Conservation (phyloP, 2,329 filamentous ascomycete genomes). For the Monosporascus sp. region DNA sequence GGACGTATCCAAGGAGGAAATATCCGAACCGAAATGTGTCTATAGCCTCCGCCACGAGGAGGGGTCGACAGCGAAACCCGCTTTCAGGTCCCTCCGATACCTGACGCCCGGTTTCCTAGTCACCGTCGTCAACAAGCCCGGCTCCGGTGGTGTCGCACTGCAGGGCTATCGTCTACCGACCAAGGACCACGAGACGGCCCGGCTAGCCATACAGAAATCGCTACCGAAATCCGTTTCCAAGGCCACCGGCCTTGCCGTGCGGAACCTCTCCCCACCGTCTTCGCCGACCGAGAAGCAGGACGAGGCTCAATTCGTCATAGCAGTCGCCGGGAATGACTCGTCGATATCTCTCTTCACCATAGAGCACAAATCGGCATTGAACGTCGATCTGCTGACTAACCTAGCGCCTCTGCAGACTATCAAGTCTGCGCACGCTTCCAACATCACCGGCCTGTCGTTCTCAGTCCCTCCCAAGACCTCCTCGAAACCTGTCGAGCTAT, state of each 20-base stretch:
- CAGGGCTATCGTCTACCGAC: conserved; percentile 51
- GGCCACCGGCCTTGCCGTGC: conserved; percentile 73
- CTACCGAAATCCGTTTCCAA: conserved; percentile 66
- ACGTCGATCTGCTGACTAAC: conserved; percentile 45
- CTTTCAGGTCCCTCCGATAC: conserved; percentile 55
- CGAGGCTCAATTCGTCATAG: conserved; percentile 73
- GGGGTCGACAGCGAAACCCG: conserved; percentile 38
- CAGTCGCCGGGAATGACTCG: conserved; percentile 73
- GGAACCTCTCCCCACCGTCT: conserved; percentile 55
- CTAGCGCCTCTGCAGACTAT: conserved; percentile 49
- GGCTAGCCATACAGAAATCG: conserved; percentile 46
- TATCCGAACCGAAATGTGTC: conserved; percentile 44
- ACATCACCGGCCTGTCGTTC: conserved; percentile 56
- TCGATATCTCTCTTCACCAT: conserved; percentile 75
- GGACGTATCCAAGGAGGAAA: conserved; percentile 37
- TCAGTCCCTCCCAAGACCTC: conserved; percentile 48
- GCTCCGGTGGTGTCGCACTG: conserved; percentile 51
- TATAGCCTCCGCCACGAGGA: conserved; percentile 51
- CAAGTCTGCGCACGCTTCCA: conserved; percentile 48
- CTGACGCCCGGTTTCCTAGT: conserved; percentile 53
- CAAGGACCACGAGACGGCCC: conserved; percentile 34
- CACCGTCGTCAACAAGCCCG: conserved; percentile 54
- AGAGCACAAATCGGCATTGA: conserved; percentile 53
- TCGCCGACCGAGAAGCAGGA: conserved; percentile 46
- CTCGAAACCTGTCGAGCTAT: conserved; percentile 45